Evolutionary conservation across 225 moss, liverwort and hornwort species (phyloP).

Genomic region (Antitrichia curtipendula): DNA sequence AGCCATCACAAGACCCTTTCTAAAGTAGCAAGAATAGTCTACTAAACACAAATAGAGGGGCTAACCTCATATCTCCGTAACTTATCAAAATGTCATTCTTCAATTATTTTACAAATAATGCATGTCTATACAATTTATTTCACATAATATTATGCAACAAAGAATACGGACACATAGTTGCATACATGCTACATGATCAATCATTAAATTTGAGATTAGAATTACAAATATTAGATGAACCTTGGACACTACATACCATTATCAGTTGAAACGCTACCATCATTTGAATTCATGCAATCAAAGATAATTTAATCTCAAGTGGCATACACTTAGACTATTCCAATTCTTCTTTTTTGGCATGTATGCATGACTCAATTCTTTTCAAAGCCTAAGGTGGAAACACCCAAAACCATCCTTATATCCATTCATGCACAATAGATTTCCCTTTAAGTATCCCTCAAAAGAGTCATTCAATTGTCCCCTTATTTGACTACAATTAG

Average conservation of each 20-base stretch:
- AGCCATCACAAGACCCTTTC: no score
- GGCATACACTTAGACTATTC: neutral
- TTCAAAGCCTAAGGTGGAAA: neutral
- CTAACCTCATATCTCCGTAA: neutral
- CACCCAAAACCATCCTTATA: no score
- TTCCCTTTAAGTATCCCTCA: no score
- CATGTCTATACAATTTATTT: neutral
- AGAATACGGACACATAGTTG: neutral
- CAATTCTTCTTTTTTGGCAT: neutral
- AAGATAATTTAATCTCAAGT: neutral
- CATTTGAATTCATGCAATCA: neutral
- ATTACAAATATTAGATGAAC: neutral
- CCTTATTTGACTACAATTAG: no score
- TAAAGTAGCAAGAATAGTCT: neutral
- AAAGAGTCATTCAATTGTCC: no score
- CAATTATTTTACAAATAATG: neutral
- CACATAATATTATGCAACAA: neutral
- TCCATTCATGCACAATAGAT: no score
- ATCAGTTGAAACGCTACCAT: neutral
- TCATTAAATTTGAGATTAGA: neutral
- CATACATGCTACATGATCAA: fast-evolving
- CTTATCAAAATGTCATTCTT: neutral
- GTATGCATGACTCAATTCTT: neutral
- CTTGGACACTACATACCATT: neutral
- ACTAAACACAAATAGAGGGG: neutral